Conservation (phyloP, 2,329 filamentous ascomycete genomes). For the Colletotrichum sp. region DNA sequence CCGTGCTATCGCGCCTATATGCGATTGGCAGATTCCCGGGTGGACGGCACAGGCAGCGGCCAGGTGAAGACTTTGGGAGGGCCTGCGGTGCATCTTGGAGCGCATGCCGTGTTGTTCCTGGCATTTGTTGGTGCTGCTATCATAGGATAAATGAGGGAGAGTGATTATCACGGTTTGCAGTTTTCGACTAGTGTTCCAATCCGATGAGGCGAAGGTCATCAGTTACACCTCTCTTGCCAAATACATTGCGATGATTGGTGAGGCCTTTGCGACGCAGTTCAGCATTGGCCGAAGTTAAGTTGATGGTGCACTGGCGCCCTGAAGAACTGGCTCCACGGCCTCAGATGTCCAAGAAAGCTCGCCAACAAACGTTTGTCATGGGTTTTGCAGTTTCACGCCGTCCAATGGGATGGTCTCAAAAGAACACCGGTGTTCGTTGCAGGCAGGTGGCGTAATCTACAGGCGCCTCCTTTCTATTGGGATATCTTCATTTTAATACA, state of each 20-base stretch:
- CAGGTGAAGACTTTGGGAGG: slow-evolving; percentile 44
- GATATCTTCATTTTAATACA: slow-evolving; percentile 11
- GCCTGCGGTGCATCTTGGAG: slow-evolving; percentile 48
- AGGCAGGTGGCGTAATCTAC: not conserved
- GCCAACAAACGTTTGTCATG: not conserved
- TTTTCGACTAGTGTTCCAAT: not conserved
- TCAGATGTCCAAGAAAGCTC: not conserved
- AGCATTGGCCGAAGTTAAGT: not conserved
- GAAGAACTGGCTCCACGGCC: not conserved
- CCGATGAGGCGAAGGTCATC: not conserved
- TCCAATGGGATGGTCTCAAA: not conserved
- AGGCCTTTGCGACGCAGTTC: not conserved
- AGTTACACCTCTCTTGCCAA: not conserved
- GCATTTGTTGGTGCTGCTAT: slow-evolving; percentile 35
- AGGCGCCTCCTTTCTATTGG: not conserved
- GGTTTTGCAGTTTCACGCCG: not conserved
- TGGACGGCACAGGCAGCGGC: not conserved
- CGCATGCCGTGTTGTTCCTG: slow-evolving; percentile 43
- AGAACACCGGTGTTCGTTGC: not conserved
- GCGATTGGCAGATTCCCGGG: slow-evolving; percentile 31
- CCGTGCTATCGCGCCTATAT: slow-evolving; percentile 48
- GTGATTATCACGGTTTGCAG: not conserved
- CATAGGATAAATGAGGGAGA: not conserved
- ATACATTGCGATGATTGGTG: not conserved
- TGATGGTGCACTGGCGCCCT: not conserved